These are phyloP conservation scores for Luffa aegyptiaca DNA, from an alignment of 306 rosid species.

Conservation along the genomic window DNA sequence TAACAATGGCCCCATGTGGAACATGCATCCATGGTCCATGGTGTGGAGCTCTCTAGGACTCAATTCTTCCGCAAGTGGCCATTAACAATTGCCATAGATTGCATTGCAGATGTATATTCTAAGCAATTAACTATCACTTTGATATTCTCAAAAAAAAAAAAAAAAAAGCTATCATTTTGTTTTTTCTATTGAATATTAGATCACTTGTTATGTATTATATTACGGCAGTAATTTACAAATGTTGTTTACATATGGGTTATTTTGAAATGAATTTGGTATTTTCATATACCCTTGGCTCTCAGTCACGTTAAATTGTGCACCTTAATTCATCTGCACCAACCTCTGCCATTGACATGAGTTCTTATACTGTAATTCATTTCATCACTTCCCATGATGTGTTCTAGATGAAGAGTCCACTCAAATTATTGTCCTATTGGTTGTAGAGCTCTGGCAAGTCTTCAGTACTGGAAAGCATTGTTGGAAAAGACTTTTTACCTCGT, in stretches of 20 bases:
- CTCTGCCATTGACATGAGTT: not conserved
- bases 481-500: slow-evolving; percentile 57
- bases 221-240: not conserved
- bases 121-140: not conserved
- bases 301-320: not conserved
- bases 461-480: slow-evolving; percentile 86
- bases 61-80: not conserved
- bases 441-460: slow-evolving; percentile 99
- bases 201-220: not conserved
- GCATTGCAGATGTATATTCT: not conserved
- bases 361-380: not conserved
- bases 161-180: not conserved
- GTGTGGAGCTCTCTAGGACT: not conserved
- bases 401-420: not conserved
- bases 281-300: not conserved
- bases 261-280: not conserved
- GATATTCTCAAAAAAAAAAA: not conserved
- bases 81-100: not conserved
- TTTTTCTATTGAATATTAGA: not conserved
- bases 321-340: not conserved
- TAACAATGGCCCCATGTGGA: not conserved
- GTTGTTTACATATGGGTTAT: not conserved
- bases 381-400: not conserved
- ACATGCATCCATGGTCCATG: not conserved
- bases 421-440: not conserved